Evolutionary conservation across 1,139 yeast species (phyloP), one percentile per base, ranked within the genome.

Genomic region (Yamadazyma mexicana): DNA sequence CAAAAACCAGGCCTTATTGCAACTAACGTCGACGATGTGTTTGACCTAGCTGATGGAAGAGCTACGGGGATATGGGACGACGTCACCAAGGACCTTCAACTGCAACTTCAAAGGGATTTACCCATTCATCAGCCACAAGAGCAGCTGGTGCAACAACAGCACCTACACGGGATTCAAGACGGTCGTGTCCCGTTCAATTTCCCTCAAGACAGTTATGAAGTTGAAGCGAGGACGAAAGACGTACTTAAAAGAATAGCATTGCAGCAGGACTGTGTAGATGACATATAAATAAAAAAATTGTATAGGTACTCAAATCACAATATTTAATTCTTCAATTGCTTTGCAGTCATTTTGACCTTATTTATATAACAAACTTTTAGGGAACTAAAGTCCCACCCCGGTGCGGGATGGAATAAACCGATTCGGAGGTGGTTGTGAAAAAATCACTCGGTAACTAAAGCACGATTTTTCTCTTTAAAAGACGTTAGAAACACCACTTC

Each of bases 251-350:
- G 64, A 38, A 69, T 69, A 30, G 74, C 74, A 22, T 55, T 69
- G 58, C 75, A 69, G 52, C 69, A 69, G 54, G 73, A 69, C 48
- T 62, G 66, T 44, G 71, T 66, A 23, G 64, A 61, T 22, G 61
- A 54, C n/a, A 50, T 12, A 22, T 35, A 29, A 10, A 23, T 14
- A 5, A 30, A 17, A 17, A 10, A n/a, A n/a, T n/a, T n/a, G n/a
- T n/a, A n/a, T n/a, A n/a, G n/a, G n/a, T n/a, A n/a, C n/a, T n/a
- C n/a, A n/a, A n/a, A n/a, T n/a, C n/a, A n/a, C n/a, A n/a, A n/a
- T n/a, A n/a, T n/a, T n/a, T n/a, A n/a, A n/a, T n/a, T n/a, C n/a
- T n/a, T n/a, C n/a, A n/a, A n/a, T n/a, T n/a, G n/a, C n/a, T n/a
- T n/a, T n/a, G n/a, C n/a, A n/a, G n/a, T n/a, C n/a, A n/a, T n/a